These are phyloP conservation scores for Fragilaria crotonensis DNA, from an alignment of 108 stramenopile species.

Conservation along the genomic window DNA sequence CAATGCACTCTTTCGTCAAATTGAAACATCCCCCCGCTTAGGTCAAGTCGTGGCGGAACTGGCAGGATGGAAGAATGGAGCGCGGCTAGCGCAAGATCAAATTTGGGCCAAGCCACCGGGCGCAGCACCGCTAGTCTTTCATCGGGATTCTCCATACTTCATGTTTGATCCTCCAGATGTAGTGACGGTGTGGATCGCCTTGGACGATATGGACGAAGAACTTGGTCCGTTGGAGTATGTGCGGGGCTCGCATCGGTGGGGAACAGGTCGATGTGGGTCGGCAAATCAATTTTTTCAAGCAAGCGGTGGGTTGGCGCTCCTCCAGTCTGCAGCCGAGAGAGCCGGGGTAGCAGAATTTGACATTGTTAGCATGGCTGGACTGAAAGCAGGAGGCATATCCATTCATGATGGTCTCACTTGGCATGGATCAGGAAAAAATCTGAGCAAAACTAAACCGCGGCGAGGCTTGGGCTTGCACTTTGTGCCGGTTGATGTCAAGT, in stretches of 20 bases:
- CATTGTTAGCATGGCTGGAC: conserved; percentile 52
- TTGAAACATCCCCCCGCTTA: conserved; percentile 39
- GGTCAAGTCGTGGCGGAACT: conserved; percentile 53
- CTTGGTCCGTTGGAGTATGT: conserved; percentile 80
- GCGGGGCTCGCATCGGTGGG: conserved; percentile 61
- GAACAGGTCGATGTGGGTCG: conserved; percentile 44
- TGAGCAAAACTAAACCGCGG: conserved; percentile 29
- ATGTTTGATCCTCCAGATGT: conserved; percentile 64
- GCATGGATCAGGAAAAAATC: conserved; percentile 73
- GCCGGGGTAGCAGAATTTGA: conserved; percentile 30
- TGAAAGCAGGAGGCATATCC: conserved; percentile 54
- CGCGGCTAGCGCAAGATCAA: conserved; percentile 79
- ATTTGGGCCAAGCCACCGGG: conserved; percentile 78
- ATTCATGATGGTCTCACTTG: conserved; percentile 75
- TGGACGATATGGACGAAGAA: conserved; percentile 76
- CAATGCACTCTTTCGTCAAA: conserved; percentile 47
- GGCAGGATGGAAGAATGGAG: conserved; percentile 57
- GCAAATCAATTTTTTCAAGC: conserved; percentile 56
- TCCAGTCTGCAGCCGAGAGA: conserved; percentile 42
- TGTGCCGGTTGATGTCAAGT: conserved; percentile 61
- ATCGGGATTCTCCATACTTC: conserved; percentile 82
- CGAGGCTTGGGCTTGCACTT: conserved; percentile 78
- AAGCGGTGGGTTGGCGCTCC: conserved; percentile 26
- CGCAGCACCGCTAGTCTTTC: conserved; percentile 63
- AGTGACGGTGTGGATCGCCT: conserved; percentile 76